Evolutionary conservation across 805 yeast genomes (phyloP), one percentile per base, ranked within the genome.

Genomic region (Candida krabiensis): DNA sequence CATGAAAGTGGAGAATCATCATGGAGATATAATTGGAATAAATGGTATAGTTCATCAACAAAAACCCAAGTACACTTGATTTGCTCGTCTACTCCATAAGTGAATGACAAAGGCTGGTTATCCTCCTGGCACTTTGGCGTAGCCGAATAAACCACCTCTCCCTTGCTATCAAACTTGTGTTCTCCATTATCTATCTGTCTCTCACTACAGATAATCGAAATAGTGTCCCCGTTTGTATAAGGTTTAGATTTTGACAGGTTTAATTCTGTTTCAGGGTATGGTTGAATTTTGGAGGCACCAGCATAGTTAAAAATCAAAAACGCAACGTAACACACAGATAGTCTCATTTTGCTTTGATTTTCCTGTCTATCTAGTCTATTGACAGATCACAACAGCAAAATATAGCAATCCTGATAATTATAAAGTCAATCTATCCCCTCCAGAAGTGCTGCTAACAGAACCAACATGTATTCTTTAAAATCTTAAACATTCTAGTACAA

Each of bases 1-100:
- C 93, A 85, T 32, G 84, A 73, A 54, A 80, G 77, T 19, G 93
- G 93, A 7, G 75, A 79, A 56, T 85, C 93, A 55, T 84, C 83
- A 58, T 85, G 93, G 29, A 85, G 65, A 55, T 84, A 84, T 32
- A 84, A 65, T 62, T 85, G 91, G 58, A 85, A 81, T 41, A 84
- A 56, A 53, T 85, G 93, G 55, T 74, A 85, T 28, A 78, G 52
- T 47, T 80, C 83, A 57, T 85, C 91, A 11, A 74, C 68, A 33
- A 85, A 70, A 5, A 62, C 61, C 18, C 85, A 63, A 2, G 90
- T 77, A 55, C 93, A 85, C 47, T 73, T 72, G 36, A 74, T 38
- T 38, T 73, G 74, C 45, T 72, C 77, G 43, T 69, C 72, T 5
- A 60, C 58, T 2, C 78, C 79, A 53, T 75, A 85, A 14, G 61